Percentiles rank a stretch among this genome's conserved stretches.
These are phyloP conservation scores for Glycine latifolia DNA, from an alignment of 306 rosid species.

Conservation along the genomic window DNA sequence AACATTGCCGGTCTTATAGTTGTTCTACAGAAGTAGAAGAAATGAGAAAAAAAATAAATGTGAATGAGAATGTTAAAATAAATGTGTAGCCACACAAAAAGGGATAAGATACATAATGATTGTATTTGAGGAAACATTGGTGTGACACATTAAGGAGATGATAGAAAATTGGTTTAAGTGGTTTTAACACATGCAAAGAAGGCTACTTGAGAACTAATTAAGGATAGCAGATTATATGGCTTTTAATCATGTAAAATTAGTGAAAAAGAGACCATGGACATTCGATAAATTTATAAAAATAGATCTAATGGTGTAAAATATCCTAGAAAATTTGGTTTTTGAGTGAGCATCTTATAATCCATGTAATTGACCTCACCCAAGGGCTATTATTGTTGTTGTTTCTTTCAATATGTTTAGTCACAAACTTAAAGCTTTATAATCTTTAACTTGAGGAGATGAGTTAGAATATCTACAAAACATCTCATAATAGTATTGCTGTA, in stretches of 20 bases:
- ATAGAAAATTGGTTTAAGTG: slow-evolving; percentile 2
- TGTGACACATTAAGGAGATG: not conserved
- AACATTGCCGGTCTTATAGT: too few species aligned
- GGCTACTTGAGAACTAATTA: too few species aligned
- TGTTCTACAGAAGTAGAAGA: too few species aligned
- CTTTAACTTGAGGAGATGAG: not conserved
- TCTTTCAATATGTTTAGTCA: not conserved
- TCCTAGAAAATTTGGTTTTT: not conserved
- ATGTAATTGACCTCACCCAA: not conserved
- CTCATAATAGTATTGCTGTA: not conserved
- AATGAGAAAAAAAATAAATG: not conserved
- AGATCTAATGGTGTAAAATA: not conserved
- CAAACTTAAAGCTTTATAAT: not conserved
- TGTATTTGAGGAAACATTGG: not conserved
- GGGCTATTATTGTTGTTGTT: not conserved
- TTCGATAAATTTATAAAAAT: not conserved
- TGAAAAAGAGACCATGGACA: not conserved
- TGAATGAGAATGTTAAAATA: not conserved
- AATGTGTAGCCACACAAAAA: not conserved
- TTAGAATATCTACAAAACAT: slow-evolving; percentile 2
- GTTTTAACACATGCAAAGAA: not conserved
- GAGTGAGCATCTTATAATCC: not conserved
- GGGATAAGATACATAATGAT: not conserved
- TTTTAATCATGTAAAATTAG: not conserved
- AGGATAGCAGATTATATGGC: not conserved